Evolutionary conservation across 1,139 yeast species (phyloP).

Genomic region (Kodamaea sp.): DNA sequence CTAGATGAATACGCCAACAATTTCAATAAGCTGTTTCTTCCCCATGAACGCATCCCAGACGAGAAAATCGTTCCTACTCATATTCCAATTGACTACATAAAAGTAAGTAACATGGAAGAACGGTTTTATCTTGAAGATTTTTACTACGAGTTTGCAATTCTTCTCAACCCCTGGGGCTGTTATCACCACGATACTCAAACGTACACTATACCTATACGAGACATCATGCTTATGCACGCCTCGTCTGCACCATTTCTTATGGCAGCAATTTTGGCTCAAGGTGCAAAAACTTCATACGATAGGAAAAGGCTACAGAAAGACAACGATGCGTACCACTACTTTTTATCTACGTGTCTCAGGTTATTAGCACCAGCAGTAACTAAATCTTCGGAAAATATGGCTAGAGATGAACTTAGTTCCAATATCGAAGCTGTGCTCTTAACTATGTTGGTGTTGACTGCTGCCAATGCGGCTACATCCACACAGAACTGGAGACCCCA

Average conservation of each 20-base stretch:
- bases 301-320: constrained; percentile 15
- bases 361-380: constrained; percentile 20
- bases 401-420: constrained; percentile 8
- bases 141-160: constrained; percentile 18
- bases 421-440: constrained; percentile 22
- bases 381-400: constrained; percentile 9
- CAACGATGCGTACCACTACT: constrained; percentile 19
- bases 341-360: constrained; percentile 19
- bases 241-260: constrained; percentile 19
- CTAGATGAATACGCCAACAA: constrained; percentile 7
- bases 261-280: constrained; percentile 23
- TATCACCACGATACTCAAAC: constrained; percentile 13
- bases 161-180: constrained; percentile 20
- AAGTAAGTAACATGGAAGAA: constrained; percentile 15
- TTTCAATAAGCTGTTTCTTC: constrained; percentile 5
- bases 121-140: constrained; percentile 19
- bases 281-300: constrained; percentile 17
- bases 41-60: constrained; percentile 3
- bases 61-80: constrained; percentile 9
- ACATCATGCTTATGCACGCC: constrained; percentile 18
- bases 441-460: constrained; percentile 20
- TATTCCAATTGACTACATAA: constrained; percentile 14
- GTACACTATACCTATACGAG: constrained; percentile 19
- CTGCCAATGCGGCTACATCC: constrained; percentile 20
- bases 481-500: constrained; percentile 24